Evolutionary conservation across 1,139 yeast genomes (phyloP).

Genomic region (Nakaseomyces glabratus): DNA sequence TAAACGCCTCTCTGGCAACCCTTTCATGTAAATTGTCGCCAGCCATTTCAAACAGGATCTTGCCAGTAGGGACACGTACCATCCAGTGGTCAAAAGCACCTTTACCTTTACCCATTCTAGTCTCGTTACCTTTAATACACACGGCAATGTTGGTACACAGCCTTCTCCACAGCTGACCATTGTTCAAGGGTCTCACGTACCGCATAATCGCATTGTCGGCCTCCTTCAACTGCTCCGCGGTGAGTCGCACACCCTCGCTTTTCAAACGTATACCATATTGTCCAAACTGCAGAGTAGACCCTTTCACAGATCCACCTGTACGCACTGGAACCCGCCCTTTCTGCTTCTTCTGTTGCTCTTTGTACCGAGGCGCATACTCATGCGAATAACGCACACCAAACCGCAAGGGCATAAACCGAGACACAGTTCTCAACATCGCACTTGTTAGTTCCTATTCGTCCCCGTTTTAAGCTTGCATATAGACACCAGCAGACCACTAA

Average conservation of each 20-base stretch:
- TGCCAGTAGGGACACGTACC: conserved; percentile 91
- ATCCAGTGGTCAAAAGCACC: conserved; percentile 99
- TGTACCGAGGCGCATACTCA: conserved; percentile 81
- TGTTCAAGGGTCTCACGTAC: conserved; percentile 49
- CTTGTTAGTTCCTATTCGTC: too few relatives aligned
- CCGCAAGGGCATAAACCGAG: not conserved
- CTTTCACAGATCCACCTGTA: conserved; percentile 89
- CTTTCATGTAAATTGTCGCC: conserved; percentile 70
- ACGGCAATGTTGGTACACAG: conserved; percentile 81
- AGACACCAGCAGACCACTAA: too few relatives aligned
- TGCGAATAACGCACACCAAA: conserved; percentile 49
- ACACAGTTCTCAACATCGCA: too few relatives aligned
- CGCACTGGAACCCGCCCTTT: conserved; percentile 94
- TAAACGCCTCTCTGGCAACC: conserved; percentile 83
- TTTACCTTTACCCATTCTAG: conserved; percentile 99
- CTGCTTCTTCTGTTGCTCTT: conserved; percentile 67
- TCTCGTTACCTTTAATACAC: conserved; percentile 94
- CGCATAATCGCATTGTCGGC: conserved; percentile 83
- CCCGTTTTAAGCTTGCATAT: too few relatives aligned
- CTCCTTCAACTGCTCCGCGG: conserved; percentile 85
- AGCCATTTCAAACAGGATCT: conserved; percentile 75
- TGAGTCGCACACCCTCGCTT: conserved; percentile 74
- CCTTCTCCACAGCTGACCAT: conserved; percentile 68
- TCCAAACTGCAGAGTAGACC: conserved; percentile 75
- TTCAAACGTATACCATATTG: conserved; percentile 79